Evolutionary conservation across 306 rosid species (phyloP).

Genomic region (Delonix regia): DNA sequence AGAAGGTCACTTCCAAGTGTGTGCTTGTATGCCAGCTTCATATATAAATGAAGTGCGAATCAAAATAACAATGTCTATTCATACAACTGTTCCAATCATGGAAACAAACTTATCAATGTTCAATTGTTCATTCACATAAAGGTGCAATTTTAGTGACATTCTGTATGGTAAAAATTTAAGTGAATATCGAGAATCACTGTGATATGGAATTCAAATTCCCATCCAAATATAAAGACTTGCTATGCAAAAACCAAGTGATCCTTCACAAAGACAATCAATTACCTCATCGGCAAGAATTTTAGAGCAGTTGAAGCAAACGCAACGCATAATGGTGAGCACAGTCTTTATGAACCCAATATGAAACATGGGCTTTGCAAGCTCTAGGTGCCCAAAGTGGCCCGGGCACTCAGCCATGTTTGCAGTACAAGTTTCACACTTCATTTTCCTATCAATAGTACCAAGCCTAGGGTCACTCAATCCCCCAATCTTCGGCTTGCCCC

Average conservation of each 20-base stretch:
- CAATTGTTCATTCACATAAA: not conserved
- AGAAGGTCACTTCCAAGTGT: not conserved
- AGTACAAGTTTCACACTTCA: slow-evolving; percentile 96
- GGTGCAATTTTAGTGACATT: not conserved
- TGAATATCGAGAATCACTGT: not conserved
- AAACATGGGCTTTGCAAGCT: slow-evolving; percentile 98
- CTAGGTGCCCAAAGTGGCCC: slow-evolving; percentile 94
- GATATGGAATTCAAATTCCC: not conserved
- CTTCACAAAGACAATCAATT: not conserved
- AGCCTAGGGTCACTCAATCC: slow-evolving; percentile 94
- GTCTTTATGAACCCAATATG: slow-evolving; percentile 95
- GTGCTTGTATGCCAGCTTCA: not conserved
- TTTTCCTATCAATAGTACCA: slow-evolving; percentile 88
- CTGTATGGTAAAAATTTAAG: not conserved
- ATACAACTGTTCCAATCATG: not conserved
- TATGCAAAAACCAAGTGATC: not conserved
- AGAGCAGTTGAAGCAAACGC: slow-evolving; percentile 96
- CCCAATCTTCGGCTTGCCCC: slow-evolving; percentile 87
- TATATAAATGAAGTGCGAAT: not conserved
- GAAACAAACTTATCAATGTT: not conserved
- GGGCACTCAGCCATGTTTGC: slow-evolving; percentile 99
- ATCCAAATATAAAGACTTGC: not conserved
- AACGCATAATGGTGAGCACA: slow-evolving; percentile 78
- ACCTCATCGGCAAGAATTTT: slow-evolving; percentile 93
- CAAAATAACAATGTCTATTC: not conserved